Evolutionary conservation across 176 grass and related monocot genomes (phyloP).

Genomic region (Panicum miliaceum): DNA sequence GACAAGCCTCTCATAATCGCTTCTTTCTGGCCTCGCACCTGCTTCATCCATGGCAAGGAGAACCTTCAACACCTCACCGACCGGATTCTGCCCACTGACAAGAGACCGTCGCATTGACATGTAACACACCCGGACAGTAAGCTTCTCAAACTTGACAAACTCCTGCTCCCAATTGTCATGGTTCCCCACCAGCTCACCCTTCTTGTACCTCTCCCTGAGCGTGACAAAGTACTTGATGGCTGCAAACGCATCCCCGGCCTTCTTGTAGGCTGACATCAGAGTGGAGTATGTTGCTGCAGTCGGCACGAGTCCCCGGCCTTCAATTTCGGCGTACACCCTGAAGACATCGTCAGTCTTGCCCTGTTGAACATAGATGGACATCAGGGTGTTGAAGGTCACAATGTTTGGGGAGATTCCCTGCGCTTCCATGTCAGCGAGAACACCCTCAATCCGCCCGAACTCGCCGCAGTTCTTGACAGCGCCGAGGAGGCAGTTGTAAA

Average conservation of each 20-base stretch:
- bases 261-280: conserved; percentile 73
- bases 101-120: conserved; percentile 66
- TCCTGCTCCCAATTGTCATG: conserved; percentile 62
- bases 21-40: conserved; percentile 33
- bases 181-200: conserved; percentile 52
- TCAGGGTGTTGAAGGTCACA: conserved; percentile 80
- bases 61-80: conserved; percentile 61
- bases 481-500: conserved; percentile 83
- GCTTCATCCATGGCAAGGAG: conserved; percentile 67
- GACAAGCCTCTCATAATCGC: conserved; percentile 63
- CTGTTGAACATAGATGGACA: conserved; percentile 73
- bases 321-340: conserved; percentile 52
- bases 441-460: conserved; percentile 44
- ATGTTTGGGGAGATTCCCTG: conserved; percentile 62
- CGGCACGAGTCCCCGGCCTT: conserved; percentile 60
- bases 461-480: conserved; percentile 65
- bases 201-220: conserved; percentile 64
- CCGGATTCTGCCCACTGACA: conserved; percentile 48
- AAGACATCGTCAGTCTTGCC: conserved; percentile 57
- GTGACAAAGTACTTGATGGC: conserved; percentile 59
- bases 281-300: conserved; percentile 68
- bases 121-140: conserved; percentile 50
- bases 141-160: conserved; percentile 70
- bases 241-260: conserved; percentile 57
- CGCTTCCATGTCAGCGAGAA: conserved; percentile 75